Base-by-base conservation (phyloP, 345 rosid genomes). In the Melastoma malabathricum region DNA sequence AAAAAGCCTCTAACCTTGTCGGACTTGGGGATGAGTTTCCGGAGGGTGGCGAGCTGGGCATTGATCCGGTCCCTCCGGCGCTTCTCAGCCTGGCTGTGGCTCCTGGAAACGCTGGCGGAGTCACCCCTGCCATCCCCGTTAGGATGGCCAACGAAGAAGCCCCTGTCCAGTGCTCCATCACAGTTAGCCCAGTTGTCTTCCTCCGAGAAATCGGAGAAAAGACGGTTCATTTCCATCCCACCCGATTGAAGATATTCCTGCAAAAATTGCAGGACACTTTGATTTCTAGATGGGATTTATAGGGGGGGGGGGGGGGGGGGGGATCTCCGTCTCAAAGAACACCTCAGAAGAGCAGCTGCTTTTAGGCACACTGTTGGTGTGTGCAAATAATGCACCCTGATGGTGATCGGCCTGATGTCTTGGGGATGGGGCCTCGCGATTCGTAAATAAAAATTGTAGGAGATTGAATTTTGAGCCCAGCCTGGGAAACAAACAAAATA, bases 1-100 rank as follows among this genome's bases (percentile, higher is more conserved):
- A 18, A 25, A 15, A 13, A 18, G 29, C 15, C n/a, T 2, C 15
- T 20, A 64, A 83, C 98, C 94, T 90, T 90, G 38, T 86, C 96
- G 10, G 98, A 84, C 50, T 65, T 74, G 6, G 98, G 96, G 54
- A 90, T 77, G 15, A 86, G 78, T 62, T 90, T 86, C 61, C 98
- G 69, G 23, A 90, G 82, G 64, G 73, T 72, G 6, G 89, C 59
- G 46, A 90, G 98, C 63, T 90, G 98, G 0, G 84, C 69, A 63
- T 82, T 86, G 41, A 86, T 90, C 47, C 95, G 67, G 66, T 90
- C 98, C 34, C 98, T 66, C 19, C 98, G 84, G 43, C 96, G 64
- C 67, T 90, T 86, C 76, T 90, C 98, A 0, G 98, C 98, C 7
- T 78, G 79, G 65, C 96, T 86, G 62, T 90, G 98, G 57, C 80